These are phyloP conservation scores for Chlorophyllum brunneum DNA, from an alignment of 768 basidiomycete species.

Conservation along the genomic window DNA sequence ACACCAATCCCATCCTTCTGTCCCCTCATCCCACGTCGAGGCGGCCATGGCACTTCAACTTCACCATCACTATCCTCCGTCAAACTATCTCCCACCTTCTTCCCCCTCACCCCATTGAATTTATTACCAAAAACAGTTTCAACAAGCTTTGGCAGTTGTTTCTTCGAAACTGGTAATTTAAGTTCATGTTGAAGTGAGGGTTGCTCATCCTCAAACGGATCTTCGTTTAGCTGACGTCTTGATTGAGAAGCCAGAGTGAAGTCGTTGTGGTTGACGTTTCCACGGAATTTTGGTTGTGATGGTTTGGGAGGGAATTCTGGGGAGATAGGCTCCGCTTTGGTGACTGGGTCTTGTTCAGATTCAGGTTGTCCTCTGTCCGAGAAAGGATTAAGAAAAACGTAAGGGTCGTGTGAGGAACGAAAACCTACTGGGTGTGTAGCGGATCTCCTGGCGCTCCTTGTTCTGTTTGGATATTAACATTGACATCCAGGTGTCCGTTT, in stretches of 20 bases:
- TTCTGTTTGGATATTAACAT: too few relatives aligned
- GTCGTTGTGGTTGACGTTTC: background rate
- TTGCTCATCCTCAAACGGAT: conserved; percentile 5
- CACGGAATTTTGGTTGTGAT: background rate
- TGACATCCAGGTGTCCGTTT: background rate
- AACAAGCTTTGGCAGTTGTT: background rate
- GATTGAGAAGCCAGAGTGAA: background rate
- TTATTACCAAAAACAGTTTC: conserved; percentile 3
- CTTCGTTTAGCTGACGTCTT: background rate
- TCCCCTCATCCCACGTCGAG: background rate
- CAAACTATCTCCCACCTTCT: background rate
- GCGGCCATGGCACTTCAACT: background rate
- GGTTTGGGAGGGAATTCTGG: background rate
- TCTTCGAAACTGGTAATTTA: background rate
- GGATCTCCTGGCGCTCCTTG: too few relatives aligned
- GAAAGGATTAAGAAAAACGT: too few relatives aligned
- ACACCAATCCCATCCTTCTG: background rate
- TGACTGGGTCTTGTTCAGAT: background rate
- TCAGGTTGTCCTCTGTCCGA: background rate
- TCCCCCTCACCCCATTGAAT: background rate
- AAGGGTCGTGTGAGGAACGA: too few relatives aligned
- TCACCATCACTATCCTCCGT: conserved; percentile 3
- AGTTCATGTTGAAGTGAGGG: background rate
- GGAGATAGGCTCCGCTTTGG: background rate
- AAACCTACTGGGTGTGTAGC: too few relatives aligned